A percentile compares a stretch with the other conserved stretches of the same genome.
phyloP scores from a whole-genome alignment of 768 basidiomycete genomes.

The Rhizopogon roseolus region DNA sequence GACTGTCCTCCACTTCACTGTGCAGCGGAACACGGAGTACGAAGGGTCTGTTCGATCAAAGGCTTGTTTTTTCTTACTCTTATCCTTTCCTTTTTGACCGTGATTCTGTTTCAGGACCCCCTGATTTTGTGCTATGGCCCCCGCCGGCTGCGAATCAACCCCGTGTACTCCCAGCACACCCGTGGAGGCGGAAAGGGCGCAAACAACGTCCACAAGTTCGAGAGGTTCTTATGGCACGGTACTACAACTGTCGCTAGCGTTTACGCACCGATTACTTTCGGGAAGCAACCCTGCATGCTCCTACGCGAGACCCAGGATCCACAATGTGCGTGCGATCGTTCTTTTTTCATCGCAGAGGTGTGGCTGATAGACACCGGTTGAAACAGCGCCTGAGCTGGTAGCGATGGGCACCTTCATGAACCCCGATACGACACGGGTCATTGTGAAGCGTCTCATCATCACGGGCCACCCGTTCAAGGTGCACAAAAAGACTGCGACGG shows the following conservation, averaged over 20 bases:
- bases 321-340: slow-evolving; percentile 59
- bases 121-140: slow-evolving; percentile 87
- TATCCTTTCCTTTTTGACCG: background rate
- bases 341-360: background rate
- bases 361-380: background rate
- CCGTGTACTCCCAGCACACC: slow-evolving; percentile 89
- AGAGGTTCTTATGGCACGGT: slow-evolving; percentile 84
- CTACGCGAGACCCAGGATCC: slow-evolving; percentile 63
- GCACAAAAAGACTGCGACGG: slow-evolving; percentile 94
- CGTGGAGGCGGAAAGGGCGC: slow-evolving; percentile 85
- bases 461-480: slow-evolving; percentile 97
- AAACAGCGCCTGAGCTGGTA: slow-evolving; percentile 73
- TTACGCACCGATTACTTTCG: slow-evolving; percentile 87
- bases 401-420: slow-evolving; percentile 85
- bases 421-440: slow-evolving; percentile 86
- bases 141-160: slow-evolving; percentile 77
- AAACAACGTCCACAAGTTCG: slow-evolving; percentile 98
- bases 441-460: slow-evolving; percentile 90
- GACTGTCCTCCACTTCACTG: slow-evolving; percentile 85
- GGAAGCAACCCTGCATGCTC: slow-evolving; percentile 69
- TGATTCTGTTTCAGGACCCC: slow-evolving; percentile 56
- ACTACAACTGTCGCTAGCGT: slow-evolving; percentile 77
- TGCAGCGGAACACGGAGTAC: slow-evolving; percentile 96
- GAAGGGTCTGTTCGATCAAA: slow-evolving; percentile 86
- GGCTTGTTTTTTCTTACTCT: slow-evolving; percentile 32